A percentile compares a stretch with the other conserved stretches of the same genome.
Evolutionary conservation across 768 basidiomycete species (phyloP).

Genomic region (Amanita pseudoporphyria): DNA sequence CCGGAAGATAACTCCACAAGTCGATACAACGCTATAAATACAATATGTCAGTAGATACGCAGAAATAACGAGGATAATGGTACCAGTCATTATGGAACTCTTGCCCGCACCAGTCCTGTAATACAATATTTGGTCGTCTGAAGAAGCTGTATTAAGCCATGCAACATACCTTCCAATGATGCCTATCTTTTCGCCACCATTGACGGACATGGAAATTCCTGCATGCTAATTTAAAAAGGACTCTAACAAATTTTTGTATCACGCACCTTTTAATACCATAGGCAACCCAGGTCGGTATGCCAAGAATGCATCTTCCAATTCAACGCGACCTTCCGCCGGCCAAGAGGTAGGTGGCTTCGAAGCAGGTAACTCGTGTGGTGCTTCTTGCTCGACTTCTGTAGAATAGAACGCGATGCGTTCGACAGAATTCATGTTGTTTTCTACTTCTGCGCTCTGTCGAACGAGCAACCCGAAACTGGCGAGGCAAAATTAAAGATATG

Average conservation of each 20-base stretch:
- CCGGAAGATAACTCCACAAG: constrained; percentile 76
- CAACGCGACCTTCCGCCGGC: constrained; percentile 68
- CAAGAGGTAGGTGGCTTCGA: constrained; percentile 52
- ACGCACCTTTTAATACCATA: constrained; percentile 58
- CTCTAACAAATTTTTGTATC: neutral
- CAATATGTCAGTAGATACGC: constrained; percentile 1
- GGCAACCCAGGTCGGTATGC: constrained; percentile 86
- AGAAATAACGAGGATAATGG: constrained; percentile 3
- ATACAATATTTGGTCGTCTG: neutral
- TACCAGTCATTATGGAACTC: constrained; percentile 77
- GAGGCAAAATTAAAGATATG: constrained; percentile 2
- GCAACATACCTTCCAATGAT: constrained; percentile 55
- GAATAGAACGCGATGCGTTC: constrained; percentile 82
- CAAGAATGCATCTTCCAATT: constrained; percentile 68
- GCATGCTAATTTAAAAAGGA: neutral
- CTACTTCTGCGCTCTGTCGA: constrained; percentile 74
- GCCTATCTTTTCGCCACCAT: constrained; percentile 82
- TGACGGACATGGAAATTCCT: constrained; percentile 56
- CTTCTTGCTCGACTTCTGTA: constrained; percentile 73
- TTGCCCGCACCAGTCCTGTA: constrained; percentile 78
- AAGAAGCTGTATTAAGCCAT: neutral
- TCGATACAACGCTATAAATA: constrained; percentile 63
- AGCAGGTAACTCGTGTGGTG: constrained; percentile 55
- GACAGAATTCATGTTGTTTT: constrained; percentile 92
- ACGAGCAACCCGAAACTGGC: constrained; percentile 66